phyloP scores from a whole-genome alignment of 164 flowering plant genomes.

The Dillenia suffruticosa region DNA sequence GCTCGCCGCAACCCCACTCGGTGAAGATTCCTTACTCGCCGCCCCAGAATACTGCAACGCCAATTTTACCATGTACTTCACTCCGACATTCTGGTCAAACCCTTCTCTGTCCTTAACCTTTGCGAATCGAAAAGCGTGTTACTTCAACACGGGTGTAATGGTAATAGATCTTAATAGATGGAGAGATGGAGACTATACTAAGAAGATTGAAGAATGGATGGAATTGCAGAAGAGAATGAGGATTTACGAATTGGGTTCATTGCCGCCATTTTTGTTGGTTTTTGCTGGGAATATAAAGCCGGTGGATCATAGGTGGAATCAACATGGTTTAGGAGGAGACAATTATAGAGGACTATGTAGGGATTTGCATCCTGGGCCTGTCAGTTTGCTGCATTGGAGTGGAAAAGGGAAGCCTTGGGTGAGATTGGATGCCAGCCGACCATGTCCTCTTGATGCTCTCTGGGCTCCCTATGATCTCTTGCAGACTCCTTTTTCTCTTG shows the following conservation, averaged over 20 bases:
- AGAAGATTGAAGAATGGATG: conserved; percentile 83
- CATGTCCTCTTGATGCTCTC: conserved; percentile 84
- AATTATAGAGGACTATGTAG: conserved; percentile 76
- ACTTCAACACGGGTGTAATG: conserved; percentile 97
- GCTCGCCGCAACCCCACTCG: conserved; percentile 45
- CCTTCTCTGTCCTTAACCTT: conserved; percentile 63
- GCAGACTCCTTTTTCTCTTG: conserved; percentile 39
- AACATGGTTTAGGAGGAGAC: conserved; percentile 91
- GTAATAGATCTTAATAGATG: conserved; percentile 71
- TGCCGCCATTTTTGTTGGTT: conserved; percentile 85
- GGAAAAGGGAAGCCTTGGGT: conserved; percentile 97
- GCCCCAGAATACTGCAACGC: conserved; percentile 96
- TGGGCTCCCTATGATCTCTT: conserved; percentile 94
- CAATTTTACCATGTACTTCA: conserved; percentile 82
- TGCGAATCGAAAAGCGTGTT: conserved; percentile 65
- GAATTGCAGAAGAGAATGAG: conserved; percentile 87
- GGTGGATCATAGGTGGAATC: conserved; percentile 93
- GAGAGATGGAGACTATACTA: conserved; percentile 68
- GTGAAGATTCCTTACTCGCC: conserved; percentile 43
- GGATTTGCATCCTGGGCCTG: conserved; percentile 87
- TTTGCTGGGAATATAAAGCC: conserved; percentile 81
- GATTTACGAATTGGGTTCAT: conserved; percentile 84
- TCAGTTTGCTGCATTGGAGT: conserved; percentile 91
- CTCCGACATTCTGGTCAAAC: conserved; percentile 83
- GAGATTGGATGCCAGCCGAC: conserved; percentile 64